Conservation (phyloP, 345 rosid species). For the Aegle marmelos region DNA sequence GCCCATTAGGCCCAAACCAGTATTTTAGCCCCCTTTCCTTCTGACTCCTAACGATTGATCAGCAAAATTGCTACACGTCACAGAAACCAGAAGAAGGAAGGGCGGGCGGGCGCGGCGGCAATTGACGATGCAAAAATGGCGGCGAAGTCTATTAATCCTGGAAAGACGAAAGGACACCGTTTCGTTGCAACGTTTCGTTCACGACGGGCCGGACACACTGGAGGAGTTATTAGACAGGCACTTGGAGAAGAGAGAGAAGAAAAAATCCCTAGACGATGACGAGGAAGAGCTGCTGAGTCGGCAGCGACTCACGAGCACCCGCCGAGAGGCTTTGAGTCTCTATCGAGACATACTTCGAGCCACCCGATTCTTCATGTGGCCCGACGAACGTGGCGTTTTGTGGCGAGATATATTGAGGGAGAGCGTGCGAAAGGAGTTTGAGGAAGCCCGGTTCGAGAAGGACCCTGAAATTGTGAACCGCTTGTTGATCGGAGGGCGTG, state of each 20-base stretch:
- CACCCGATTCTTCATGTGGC: slow-evolving; percentile 76
- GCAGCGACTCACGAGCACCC: slow-evolving; percentile 61
- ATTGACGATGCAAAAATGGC: slow-evolving; percentile 52
- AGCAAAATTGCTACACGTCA: background rate
- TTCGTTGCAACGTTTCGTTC: slow-evolving; percentile 27
- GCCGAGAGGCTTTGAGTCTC: slow-evolving; percentile 71
- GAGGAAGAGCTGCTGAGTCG: slow-evolving; percentile 59
- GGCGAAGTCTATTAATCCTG: slow-evolving; percentile 25
- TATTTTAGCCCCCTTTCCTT: too few species aligned
- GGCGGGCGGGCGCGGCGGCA: slow-evolving; percentile 36
- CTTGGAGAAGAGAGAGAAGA: slow-evolving; percentile 49
- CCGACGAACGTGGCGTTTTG: slow-evolving; percentile 58
- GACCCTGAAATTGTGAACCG: slow-evolving; percentile 79
- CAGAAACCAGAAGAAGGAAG: slow-evolving; percentile 7
- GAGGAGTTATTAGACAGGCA: slow-evolving; percentile 84
- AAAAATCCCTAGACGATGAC: slow-evolving; percentile 44
- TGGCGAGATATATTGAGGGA: slow-evolving; percentile 84
- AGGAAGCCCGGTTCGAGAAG: slow-evolving; percentile 74
- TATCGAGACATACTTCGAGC: slow-evolving; percentile 89
- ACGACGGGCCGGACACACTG: slow-evolving; percentile 79
- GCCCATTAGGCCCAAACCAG: background rate
- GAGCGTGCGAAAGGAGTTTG: slow-evolving; percentile 82
- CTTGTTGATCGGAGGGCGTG: slow-evolving; percentile 76
- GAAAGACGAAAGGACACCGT: background rate
- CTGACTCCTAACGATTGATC: too few species aligned